Evolutionary conservation across 2,329 filamentous ascomycete genomes (phyloP).

Genomic region (Fragosphaeria purpurea): DNA sequence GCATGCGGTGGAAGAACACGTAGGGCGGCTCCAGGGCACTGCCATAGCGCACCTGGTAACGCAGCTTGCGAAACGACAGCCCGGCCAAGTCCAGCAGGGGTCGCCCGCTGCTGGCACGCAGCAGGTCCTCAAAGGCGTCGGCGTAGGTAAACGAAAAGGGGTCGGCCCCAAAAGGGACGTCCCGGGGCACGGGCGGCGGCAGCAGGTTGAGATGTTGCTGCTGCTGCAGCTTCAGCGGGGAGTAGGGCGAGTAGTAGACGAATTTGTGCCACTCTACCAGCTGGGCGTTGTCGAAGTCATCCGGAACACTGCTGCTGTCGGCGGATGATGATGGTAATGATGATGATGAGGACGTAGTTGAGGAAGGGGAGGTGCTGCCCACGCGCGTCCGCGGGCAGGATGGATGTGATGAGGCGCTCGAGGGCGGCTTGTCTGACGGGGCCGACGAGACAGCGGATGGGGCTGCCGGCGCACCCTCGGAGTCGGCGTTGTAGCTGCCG

Average conservation of each 20-base stretch:
- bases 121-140: slow-evolving; percentile 49
- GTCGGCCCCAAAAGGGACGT: slow-evolving; percentile 28
- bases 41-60: slow-evolving; percentile 12
- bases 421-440: neutral
- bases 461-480: neutral
- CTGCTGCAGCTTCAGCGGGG: slow-evolving; percentile 31
- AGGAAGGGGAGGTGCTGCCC: neutral
- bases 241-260: slow-evolving; percentile 31
- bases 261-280: slow-evolving; percentile 24
- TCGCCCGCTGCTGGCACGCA: slow-evolving; percentile 34
- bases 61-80: slow-evolving; percentile 22
- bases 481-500: neutral
- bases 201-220: slow-evolving; percentile 21
- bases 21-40: slow-evolving; percentile 27
- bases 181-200: slow-evolving; percentile 36
- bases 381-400: neutral
- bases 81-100: slow-evolving; percentile 30
- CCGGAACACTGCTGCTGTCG: neutral
- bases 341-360: no score
- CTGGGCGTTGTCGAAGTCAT: slow-evolving; percentile 12
- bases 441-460: neutral
- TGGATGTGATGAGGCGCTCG: neutral
- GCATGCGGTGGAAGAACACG: slow-evolving; percentile 30
- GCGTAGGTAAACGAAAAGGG: slow-evolving; percentile 38
- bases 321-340: no score